Base-by-base conservation (phyloP, 495 filamentous ascomycete genomes). In the Aspergillus sclerotioniger region DNA sequence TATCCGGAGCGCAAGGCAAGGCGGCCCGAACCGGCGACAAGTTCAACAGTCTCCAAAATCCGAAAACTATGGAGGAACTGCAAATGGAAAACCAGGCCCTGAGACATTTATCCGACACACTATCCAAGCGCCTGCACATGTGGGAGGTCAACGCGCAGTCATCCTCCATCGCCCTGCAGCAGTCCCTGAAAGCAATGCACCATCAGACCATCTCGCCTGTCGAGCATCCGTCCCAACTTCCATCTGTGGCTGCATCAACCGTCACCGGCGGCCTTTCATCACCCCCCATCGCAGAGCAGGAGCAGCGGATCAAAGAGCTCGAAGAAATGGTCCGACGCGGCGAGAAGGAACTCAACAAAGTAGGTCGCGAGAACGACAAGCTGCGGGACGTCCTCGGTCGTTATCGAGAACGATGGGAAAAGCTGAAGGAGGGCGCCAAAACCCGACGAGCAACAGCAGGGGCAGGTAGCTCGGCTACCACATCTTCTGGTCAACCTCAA, bases 91-190 rank as follows among this genome's bases (percentile, higher is more conserved):
- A 96, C 63, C 76, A 86, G 58, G 84, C 83, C 16, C 75, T 96
- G 28, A 88, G 89, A 58, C 79, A 84, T 29, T 79, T 88, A 52
- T 81, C 91, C 15, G 91, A 97, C 63, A 86, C 87, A 25, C 76
- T 94, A n/a, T 86, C 83, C 51, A 87, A 84, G 53, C 80, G 92
- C 0, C 78, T 97, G 12, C 85, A 90, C 58, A 87, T 90, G 61
- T 97, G 93, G 76, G 91, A 97, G 71, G 84, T 88, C 51, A 87
- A 87, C 63, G 86, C 89, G 1, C 92, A 96, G 68, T 88, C 84
- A 50, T 90, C 86, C 8, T 88, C 84, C 17, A 82, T 91, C 72
- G 90, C 88, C 2, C 76, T 97, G 8, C 87, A 89, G 28, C 88
- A 93, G 68, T 92, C 88, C 62, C 79, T 95, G 59, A 81, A 89